Percentiles rank a stretch among this genome's conserved stretches.
These are phyloP conservation scores for Phaseolus lunatus DNA, from an alignment of 306 rosid species.

Conservation along the genomic window DNA sequence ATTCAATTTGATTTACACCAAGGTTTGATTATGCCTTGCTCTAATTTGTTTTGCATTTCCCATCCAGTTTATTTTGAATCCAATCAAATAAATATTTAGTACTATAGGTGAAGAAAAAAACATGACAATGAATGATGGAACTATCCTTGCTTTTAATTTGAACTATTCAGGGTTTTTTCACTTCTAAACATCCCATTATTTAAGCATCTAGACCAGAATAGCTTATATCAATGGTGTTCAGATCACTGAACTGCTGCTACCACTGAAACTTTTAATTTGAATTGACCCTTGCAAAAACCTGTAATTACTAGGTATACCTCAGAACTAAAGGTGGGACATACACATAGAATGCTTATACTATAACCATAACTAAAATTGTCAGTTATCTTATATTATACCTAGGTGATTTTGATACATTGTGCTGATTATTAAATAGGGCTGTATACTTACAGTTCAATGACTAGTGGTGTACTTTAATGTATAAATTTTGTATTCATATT, in stretches of 20 bases:
- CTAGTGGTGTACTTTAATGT: background rate
- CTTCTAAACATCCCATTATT: constrained; percentile 35
- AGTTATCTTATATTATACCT: background rate
- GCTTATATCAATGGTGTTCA: background rate
- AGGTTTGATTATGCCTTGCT: constrained; percentile 58
- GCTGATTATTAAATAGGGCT: background rate
- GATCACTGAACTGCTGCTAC: background rate
- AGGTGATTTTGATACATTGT: background rate
- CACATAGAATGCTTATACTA: background rate
- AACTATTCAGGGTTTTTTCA: constrained; percentile 12
- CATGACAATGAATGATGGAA: constrained; percentile 11
- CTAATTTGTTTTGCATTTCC: background rate
- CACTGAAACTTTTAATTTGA: constrained; percentile 1
- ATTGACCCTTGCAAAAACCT: background rate
- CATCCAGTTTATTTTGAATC: constrained; percentile 24
- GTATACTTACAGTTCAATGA: background rate
- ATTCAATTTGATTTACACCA: constrained; percentile 86
- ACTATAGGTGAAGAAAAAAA: constrained; percentile 17
- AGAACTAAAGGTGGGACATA: background rate
- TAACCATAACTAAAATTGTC: background rate
- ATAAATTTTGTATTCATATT: background rate
- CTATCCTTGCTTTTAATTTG: background rate
- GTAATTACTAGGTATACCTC: background rate
- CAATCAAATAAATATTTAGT: constrained; percentile 11
- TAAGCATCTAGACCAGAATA: constrained; percentile 10